A percentile compares a stretch with the other conserved stretches of the same genome.
Evolutionary conservation across 192 early-diverging fungal genomes (phyloP).

Genomic region (Rhizoclosmatium globosum): DNA sequence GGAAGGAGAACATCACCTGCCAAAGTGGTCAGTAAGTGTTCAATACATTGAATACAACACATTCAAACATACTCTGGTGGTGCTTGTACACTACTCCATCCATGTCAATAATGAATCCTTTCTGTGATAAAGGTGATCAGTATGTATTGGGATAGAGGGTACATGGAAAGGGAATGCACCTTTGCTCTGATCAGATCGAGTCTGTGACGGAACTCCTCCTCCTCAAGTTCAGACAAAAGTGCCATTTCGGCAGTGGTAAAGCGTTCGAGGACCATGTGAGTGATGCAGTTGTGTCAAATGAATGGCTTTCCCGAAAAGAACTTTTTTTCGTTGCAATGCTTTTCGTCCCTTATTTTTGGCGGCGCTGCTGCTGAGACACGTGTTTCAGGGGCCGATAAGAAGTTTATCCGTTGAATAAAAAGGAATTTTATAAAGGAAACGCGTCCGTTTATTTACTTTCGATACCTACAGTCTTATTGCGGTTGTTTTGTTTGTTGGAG

Average conservation of each 20-base stretch:
- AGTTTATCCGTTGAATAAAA: not conserved
- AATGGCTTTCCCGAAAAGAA: constrained; percentile 3
- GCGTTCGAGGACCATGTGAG: constrained; percentile 5
- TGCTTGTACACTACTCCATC: constrained; percentile 62
- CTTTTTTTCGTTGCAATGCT: not conserved
- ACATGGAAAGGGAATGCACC: not conserved
- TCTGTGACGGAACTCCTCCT: constrained; percentile 31
- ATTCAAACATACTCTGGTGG: too few species aligned
- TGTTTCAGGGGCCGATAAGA: not conserved
- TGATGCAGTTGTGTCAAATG: not conserved
- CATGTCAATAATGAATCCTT: constrained; percentile 69
- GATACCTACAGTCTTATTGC: not conserved
- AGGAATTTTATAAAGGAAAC: not conserved
- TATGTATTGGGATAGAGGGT: too few species aligned
- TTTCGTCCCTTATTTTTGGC: not conserved
- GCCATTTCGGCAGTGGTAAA: constrained; percentile 27
- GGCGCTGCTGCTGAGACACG: too few species aligned
- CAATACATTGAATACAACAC: too few species aligned
- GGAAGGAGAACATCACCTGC: constrained; percentile 56
- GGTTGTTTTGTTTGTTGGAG: not conserved
- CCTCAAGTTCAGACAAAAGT: constrained; percentile 32
- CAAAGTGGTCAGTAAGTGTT: not conserved
- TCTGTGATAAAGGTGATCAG: constrained; percentile 31
- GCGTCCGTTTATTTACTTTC: not conserved
- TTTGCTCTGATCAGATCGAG: constrained; percentile 35